phyloP scores from a whole-genome alignment of 2,329 filamentous ascomycete genomes.

The Monosporascus sp. region DNA sequence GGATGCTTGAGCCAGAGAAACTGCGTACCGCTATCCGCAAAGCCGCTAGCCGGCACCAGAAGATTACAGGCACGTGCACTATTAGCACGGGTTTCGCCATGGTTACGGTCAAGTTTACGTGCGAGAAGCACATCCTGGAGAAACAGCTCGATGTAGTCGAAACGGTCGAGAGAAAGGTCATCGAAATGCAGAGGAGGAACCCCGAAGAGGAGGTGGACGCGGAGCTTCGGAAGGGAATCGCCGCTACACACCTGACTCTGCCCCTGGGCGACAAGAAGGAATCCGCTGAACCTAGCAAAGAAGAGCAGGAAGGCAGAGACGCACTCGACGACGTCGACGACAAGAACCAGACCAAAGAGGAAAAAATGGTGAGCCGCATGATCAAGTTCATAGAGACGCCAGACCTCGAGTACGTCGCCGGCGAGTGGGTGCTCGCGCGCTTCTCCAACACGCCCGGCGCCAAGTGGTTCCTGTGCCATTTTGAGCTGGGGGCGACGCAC shows the following conservation, averaged over 20 bases:
- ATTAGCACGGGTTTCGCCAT: constrained; percentile 27
- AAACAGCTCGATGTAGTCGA: constrained; percentile 26
- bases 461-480: constrained; percentile 28
- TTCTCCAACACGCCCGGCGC: constrained; percentile 24
- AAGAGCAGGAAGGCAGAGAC: background rate
- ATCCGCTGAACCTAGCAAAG: background rate
- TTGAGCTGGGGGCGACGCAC: constrained; percentile 23
- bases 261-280: background rate
- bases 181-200: constrained; percentile 14
- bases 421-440: constrained; percentile 30
- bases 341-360: constrained; percentile 12
- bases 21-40: constrained; percentile 20
- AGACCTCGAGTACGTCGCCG: constrained; percentile 20
- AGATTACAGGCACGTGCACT: constrained; percentile 25
- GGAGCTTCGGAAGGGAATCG: background rate
- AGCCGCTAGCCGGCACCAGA: constrained; percentile 19
- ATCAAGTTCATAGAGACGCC: constrained; percentile 26
- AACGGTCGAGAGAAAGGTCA: constrained; percentile 19
- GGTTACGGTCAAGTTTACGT: constrained; percentile 25
- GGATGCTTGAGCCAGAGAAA: constrained; percentile 27
- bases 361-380: constrained; percentile 20
- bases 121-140: constrained; percentile 19
- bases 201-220: constrained; percentile 10
- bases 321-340: constrained; percentile 2
- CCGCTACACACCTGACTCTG: too few relatives aligned